These are phyloP conservation scores for Fusarium redolens DNA, from an alignment of 2,329 filamentous ascomycete species.

Conservation along the genomic window DNA sequence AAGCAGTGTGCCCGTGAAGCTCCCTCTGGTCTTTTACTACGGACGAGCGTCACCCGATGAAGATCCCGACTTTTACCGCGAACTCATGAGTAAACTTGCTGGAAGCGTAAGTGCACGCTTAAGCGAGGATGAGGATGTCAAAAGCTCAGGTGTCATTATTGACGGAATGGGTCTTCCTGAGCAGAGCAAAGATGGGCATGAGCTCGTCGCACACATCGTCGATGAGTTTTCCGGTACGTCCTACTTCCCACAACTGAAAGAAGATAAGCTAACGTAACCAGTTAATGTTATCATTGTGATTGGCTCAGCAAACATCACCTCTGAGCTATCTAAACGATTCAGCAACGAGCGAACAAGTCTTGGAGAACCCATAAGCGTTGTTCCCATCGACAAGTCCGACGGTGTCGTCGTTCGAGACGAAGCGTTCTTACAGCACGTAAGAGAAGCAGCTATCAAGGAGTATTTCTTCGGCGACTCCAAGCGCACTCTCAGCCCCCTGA, in stretches of 20 bases:
- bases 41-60: slow-evolving; percentile 80
- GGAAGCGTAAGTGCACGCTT: slow-evolving; percentile 81
- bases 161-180: slow-evolving; percentile 81
- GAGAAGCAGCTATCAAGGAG: slow-evolving; percentile 83
- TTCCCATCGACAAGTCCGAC: slow-evolving; percentile 85
- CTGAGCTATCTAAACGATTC: slow-evolving; percentile 79
- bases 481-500: slow-evolving; percentile 85
- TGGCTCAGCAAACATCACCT: slow-evolving; percentile 80
- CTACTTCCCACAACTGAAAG: not conserved
- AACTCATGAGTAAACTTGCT: slow-evolving; percentile 80
- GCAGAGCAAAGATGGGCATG: slow-evolving; percentile 74
- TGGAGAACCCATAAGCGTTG: slow-evolving; percentile 77
- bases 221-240: slow-evolving; percentile 63
- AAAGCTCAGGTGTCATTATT: slow-evolving; percentile 82
- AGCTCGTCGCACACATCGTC: slow-evolving; percentile 81
- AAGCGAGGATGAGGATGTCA: slow-evolving; percentile 78
- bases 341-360: slow-evolving; percentile 63
- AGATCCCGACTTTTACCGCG: slow-evolving; percentile 77
- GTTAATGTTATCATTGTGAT: slow-evolving; percentile 86
- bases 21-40: slow-evolving; percentile 91
- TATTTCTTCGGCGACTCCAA: slow-evolving; percentile 93
- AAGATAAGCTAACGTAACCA: slow-evolving; percentile 57
- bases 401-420: slow-evolving; percentile 84
- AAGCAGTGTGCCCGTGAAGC: slow-evolving; percentile 87
- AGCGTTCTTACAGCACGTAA: slow-evolving; percentile 76